These are phyloP conservation scores for Rhodotorula babjevae DNA, from an alignment of 768 basidiomycete genomes.

Conservation along the genomic window DNA sequence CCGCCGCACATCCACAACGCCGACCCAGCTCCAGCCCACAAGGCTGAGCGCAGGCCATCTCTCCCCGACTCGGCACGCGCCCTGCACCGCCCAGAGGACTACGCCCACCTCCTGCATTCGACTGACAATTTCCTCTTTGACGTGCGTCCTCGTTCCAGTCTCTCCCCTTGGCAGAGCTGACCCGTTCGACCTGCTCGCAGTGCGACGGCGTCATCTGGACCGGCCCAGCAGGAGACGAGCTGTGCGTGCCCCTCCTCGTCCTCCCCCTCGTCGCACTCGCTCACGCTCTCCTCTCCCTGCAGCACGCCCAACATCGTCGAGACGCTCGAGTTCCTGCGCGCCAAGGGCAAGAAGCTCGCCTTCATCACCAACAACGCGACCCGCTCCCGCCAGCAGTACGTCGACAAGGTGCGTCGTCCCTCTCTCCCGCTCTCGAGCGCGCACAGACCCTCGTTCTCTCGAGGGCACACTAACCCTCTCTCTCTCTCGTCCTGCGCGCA, in stretches of 20 bases:
- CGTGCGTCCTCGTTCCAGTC: conserved; percentile 6
- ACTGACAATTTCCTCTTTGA: conserved; percentile 49
- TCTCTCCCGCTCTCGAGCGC: conserved; percentile 43
- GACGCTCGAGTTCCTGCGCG: conserved; percentile 24
- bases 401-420: conserved; percentile 60
- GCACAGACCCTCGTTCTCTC: conserved; percentile 45
- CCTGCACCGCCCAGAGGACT: not conserved
- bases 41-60: not conserved
- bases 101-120: conserved; percentile 38
- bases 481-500: not conserved
- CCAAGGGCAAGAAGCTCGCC: conserved; percentile 62
- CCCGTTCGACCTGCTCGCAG: not conserved
- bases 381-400: conserved; percentile 79
- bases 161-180: too few species aligned
- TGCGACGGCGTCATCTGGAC: conserved; percentile 51
- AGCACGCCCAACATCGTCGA: conserved; percentile 26
- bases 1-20: not conserved
- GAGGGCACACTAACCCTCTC: too few species aligned
- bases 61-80: not conserved
- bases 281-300: not conserved
- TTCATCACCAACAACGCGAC: conserved; percentile 81
- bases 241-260: conserved; percentile 1
- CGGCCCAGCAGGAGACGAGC: conserved; percentile 38
- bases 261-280: not conserved
- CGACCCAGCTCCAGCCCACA: not conserved